Base-by-base conservation (phyloP, 257 asterid species). In the Gardenia jasminoides region DNA sequence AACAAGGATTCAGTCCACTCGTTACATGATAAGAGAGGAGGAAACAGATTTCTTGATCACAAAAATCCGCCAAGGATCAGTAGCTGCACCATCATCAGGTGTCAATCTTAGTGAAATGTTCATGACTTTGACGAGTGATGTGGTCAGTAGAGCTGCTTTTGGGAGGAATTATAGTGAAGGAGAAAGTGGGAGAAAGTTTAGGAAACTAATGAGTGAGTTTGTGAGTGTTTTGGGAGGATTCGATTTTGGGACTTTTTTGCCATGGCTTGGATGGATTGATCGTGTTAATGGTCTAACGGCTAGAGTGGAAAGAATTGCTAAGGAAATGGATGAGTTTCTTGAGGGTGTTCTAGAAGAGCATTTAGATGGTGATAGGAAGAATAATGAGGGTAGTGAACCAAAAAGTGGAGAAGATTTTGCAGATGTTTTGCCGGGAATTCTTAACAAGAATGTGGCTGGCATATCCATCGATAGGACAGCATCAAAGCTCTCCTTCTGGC, bases 281-380 rank as follows among this genome's bases (percentile, higher is more conserved):
- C 15, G 56, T 3, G 7, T 76, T 7, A 76, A n/a, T 43, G 79
- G 79, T 76, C 62, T 76, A 16, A 46, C 65, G 36, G 67, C 75
- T 10, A 65, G 8, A 50, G 80, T 77, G 12, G 33, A 66, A 4
- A 77, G 19, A 67, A 20, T 77, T 44, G 80, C 75, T 6, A 48
- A 66, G 20, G 50, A 31, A 46, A 48, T 48, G 31, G 80, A 77
- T 67, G 67, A 67, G 22, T 78, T 78, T 67, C 66, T 78, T 0
- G 65, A 46, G 17, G 75, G 64, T 8, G 76, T 78, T 8, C 46
- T 78, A 33, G 81, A 78, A 33, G 75, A 78, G 4, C 81, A 77
- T 54, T 15, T 76, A 31, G 72, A 76, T 10, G 33, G 77, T 28
- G 47, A 74, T 31, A 19, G 67, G 36, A 10, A 54, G 48, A 46